Base-by-base conservation (phyloP, 495 filamentous ascomycete genomes). In the Xylaria longipes region DNA sequence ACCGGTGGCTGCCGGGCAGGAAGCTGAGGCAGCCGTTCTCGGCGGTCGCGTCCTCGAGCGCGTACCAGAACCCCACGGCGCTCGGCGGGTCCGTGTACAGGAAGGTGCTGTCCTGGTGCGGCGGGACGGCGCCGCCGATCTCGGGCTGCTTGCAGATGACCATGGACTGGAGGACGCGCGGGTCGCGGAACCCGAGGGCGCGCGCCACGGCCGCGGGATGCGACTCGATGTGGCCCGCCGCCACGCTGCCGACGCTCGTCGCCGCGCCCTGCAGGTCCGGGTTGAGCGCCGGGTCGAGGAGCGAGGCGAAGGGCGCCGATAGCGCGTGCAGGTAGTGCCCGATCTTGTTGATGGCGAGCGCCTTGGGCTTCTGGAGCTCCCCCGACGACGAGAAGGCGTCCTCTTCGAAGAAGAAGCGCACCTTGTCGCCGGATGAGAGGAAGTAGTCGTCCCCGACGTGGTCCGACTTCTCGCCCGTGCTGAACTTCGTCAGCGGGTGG, bases 371-470 rank as follows among this genome's bases (percentile, higher is more conserved):
- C 5, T 82, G 80, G 1, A 98, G 87, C 7, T 74, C 75, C 27
- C 89, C 90, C 35, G 41, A 31, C 3, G 84, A 68, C 77, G 90
- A 85, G 76, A 93, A 92, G 68, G 91, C 91, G 80, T 91, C 91
- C 77, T 95, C 93, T 79, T 99, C 96, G 84, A 99, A 97, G 89
- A 99, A 99, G 85, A 95, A 98, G 65, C 93, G 91, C 61, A 99
- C 85, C 76, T 98, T 97, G 86, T 97, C 92, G 65, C 93, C 93
- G 2, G 90, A 94, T 3, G 82, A 84, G 0, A 99, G 88, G 82
- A 99, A 99, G 89, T 99, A 99, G 79, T 92, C 89, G 83, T 99
- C 96, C 71, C 96, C 95, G 29, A 98, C 92, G 82, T 99, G 96
- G 60, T 87, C 84, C 33, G 78, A 74, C 65, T 84, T 86, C 70